Percentiles rank a stretch among this genome's conserved stretches.
phyloP scores from a whole-genome alignment of 2,329 filamentous ascomycete genomes.

The Xylaria sp. region DNA sequence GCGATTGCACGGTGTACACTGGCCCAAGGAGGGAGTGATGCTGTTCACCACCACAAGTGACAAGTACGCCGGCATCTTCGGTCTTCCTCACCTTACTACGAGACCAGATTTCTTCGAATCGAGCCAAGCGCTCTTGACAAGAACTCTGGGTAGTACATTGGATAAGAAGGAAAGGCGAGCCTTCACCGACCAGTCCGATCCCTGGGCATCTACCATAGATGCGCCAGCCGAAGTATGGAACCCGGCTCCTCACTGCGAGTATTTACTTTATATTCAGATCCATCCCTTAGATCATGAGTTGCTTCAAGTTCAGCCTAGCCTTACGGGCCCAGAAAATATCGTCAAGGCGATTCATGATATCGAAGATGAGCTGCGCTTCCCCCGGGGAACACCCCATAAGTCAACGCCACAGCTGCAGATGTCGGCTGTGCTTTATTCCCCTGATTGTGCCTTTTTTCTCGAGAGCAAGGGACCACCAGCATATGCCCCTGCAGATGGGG shows the following conservation, averaged over 20 bases:
- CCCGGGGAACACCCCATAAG: conserved; percentile 67
- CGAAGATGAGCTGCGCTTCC: conserved; percentile 71
- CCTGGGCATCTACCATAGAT: conserved; percentile 80
- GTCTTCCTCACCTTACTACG: conserved; percentile 83
- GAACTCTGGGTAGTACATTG: conserved; percentile 75
- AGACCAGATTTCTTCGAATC: conserved; percentile 66
- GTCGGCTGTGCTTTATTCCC: conserved; percentile 73
- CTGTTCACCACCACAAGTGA: conserved; percentile 91
- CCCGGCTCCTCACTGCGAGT: conserved; percentile 84
- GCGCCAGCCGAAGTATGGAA: conserved; percentile 68
- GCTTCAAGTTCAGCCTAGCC: conserved; percentile 50
- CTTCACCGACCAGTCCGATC: conserved; percentile 70
- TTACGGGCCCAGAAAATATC: conserved; percentile 51
- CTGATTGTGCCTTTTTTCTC: conserved; percentile 74
- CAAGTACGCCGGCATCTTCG: conserved; percentile 93
- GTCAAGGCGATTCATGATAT: conserved; percentile 62
- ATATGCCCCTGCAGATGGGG: conserved; percentile 61
- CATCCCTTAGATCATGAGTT: conserved; percentile 62
- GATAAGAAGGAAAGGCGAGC: conserved; percentile 68
- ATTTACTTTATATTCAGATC: conserved; percentile 85
- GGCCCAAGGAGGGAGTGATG: conserved; percentile 80
- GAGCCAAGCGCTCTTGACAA: conserved; percentile 74
- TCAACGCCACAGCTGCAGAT: conserved; percentile 68
- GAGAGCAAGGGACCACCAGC: conserved; percentile 72
- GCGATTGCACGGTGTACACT: conserved; percentile 85